Conservation (phyloP, 192 early-diverging fungal species). For the Piromyces finnis region DNA sequence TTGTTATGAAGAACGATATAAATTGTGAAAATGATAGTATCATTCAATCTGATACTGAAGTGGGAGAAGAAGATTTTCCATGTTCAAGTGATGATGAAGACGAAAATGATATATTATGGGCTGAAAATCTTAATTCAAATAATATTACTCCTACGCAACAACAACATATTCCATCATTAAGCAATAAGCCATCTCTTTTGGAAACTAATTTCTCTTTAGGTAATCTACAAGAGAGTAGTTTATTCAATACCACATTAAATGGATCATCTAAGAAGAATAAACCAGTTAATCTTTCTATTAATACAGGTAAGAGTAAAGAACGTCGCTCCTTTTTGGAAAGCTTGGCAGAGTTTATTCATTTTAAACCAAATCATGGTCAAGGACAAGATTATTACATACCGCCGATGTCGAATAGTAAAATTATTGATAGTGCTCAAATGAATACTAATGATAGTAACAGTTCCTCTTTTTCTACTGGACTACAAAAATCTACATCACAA, state of each 20-base stretch:
- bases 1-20: neutral
- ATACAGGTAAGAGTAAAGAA: neutral
- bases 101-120: conserved; percentile 9
- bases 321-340: neutral
- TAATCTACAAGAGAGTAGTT: neutral
- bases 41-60: neutral
- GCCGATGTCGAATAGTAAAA: neutral
- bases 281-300: neutral
- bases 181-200: neutral
- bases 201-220: neutral
- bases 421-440: neutral
- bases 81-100: neutral
- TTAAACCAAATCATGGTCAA: neutral
- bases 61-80: neutral
- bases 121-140: conserved; percentile 8
- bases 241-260: neutral
- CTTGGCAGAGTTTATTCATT: neutral
- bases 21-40: neutral
- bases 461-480: neutral
- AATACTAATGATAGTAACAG: neutral
- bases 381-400: too few relatives aligned
- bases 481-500: neutral
- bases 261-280: neutral
- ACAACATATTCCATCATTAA: conserved; percentile 8
- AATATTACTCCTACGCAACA: conserved; percentile 3